Percentiles rank a stretch among this genome's conserved stretches.
Conservation (phyloP, 2,329 filamentous ascomycete genomes). For the Monosporascus sp. region DNA sequence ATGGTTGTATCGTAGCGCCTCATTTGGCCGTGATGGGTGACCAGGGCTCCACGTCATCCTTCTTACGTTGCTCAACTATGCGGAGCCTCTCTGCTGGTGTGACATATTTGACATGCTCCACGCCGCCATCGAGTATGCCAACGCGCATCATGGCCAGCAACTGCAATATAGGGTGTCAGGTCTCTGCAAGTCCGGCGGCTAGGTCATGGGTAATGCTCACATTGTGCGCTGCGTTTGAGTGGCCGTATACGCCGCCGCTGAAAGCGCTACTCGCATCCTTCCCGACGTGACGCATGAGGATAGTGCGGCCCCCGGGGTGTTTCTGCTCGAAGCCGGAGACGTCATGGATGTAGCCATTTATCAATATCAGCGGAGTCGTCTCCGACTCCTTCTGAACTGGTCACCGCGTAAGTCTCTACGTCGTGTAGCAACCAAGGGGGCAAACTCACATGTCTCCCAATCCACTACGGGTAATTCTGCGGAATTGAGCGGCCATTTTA, state of each 20-base stretch:
- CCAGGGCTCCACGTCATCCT: neutral
- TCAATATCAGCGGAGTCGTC: neutral
- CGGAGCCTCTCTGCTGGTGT: neutral
- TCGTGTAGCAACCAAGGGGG: neutral
- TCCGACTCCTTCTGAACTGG: neutral
- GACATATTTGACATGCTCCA: neutral
- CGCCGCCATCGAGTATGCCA: neutral
- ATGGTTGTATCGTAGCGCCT: too few species aligned
- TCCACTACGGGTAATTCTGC: neutral
- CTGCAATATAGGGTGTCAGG: neutral
- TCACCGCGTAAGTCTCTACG: too few species aligned
- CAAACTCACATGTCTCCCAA: neutral
- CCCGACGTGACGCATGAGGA: neutral
- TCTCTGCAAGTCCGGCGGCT: too few species aligned
- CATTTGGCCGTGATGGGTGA: too few species aligned
- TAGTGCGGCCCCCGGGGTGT: neutral
- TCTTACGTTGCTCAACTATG: neutral
- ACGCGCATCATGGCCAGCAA: slow-evolving; percentile 1
- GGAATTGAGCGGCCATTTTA: neutral
- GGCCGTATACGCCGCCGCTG: neutral
- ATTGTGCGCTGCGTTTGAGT: neutral
- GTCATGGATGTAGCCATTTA: neutral
- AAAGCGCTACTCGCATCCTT: neutral
- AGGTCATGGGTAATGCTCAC: neutral
- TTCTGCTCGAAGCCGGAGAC: neutral